These are phyloP conservation scores for Cornus florida DNA, from an alignment of 148 eudicot genomes.

Conservation along the genomic window DNA sequence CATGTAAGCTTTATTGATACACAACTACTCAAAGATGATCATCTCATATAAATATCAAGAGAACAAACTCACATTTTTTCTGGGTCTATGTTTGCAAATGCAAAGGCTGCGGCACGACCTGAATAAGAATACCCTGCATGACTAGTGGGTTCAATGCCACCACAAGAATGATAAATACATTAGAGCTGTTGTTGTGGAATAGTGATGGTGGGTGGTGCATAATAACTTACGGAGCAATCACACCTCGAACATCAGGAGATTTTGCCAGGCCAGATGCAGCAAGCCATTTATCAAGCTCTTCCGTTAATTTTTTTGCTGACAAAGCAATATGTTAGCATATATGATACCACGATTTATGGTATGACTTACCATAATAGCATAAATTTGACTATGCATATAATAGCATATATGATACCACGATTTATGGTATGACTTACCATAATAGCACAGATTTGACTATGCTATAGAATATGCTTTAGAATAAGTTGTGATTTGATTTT, in stretches of 20 bases:
- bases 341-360: too few species aligned
- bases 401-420: too few species aligned
- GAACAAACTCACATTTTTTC: constrained; percentile 61
- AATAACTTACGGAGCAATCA: constrained; percentile 94
- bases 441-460: too few species aligned
- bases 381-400: too few species aligned
- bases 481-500: too few species aligned
- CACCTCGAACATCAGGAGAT: constrained; percentile 94
- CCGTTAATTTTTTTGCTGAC: constrained; percentile 67
- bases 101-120: constrained; percentile 98
- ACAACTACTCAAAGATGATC: neutral
- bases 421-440: too few species aligned
- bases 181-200: neutral
- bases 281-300: constrained; percentile 91
- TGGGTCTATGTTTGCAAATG: constrained; percentile 94
- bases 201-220: neutral
- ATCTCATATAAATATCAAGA: neutral
- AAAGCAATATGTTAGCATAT: too few species aligned
- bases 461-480: too few species aligned
- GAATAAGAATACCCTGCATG: constrained; percentile 99
- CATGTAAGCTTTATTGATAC: neutral
- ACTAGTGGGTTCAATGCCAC: constrained; percentile 44
- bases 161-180: constrained; percentile 13
- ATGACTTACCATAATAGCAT: too few species aligned
- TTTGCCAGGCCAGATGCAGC: constrained; percentile 54